phyloP scores from a whole-genome alignment of 495 filamentous ascomycete species.

The Podospora comata region DNA sequence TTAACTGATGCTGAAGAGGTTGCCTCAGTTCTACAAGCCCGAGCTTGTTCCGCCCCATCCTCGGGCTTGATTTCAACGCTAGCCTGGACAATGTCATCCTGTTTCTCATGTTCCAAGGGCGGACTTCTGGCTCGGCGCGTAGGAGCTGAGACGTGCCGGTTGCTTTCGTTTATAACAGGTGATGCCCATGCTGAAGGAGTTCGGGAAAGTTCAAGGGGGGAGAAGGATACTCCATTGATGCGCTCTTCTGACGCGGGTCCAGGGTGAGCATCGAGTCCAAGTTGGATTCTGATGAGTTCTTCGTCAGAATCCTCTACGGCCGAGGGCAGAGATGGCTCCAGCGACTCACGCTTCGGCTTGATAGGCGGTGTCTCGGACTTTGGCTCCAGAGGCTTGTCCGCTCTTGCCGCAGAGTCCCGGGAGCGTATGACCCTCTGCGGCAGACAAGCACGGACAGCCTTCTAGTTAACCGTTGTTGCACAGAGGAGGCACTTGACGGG shows the following conservation, averaged over 20 bases:
- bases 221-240: not conserved
- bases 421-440: not conserved
- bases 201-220: not conserved
- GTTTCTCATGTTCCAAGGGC: not conserved
- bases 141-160: not conserved
- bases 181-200: not conserved
- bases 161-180: not conserved
- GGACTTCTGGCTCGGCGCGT: not conserved
- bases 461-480: conserved; percentile 36
- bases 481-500: conserved; percentile 44
- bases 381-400: not conserved
- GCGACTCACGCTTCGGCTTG: not conserved
- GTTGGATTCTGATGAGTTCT: not conserved
- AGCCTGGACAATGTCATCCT: not conserved
- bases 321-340: not conserved
- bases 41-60: not conserved
- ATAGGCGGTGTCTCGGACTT: not conserved
- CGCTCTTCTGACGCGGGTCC: not conserved
- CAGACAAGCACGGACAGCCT: not conserved
- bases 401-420: not conserved
- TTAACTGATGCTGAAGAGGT: not conserved
- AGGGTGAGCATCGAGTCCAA: not conserved
- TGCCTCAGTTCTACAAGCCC: not conserved
- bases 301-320: not conserved
- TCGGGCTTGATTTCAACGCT: not conserved